A percentile compares a stretch with the other conserved stretches of the same genome.
phyloP scores from a whole-genome alignment of 2,329 filamentous ascomycete genomes.

The Aspergillus fumigatus region DNA sequence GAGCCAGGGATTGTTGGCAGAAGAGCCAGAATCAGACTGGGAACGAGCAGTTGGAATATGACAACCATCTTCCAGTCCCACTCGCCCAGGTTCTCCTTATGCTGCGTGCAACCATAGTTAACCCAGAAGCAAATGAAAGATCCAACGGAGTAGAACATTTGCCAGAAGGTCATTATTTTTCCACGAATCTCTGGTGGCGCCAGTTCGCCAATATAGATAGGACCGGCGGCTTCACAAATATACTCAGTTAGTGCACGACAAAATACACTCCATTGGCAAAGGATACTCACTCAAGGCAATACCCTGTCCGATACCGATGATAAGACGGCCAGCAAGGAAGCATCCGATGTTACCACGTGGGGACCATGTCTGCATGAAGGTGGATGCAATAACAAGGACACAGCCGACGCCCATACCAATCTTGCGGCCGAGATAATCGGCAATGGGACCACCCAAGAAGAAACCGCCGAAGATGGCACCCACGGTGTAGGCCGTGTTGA shows the following conservation, averaged over 20 bases:
- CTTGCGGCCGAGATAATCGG: conserved; percentile 59
- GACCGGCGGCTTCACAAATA: conserved; percentile 51
- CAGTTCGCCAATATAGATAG: conserved; percentile 68
- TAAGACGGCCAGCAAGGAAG: conserved; percentile 64
- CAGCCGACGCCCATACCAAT: conserved; percentile 63
- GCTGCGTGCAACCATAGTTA: conserved; percentile 58
- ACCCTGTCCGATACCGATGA: conserved; percentile 67
- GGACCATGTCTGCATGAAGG: conserved; percentile 64
- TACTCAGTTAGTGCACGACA: not conserved
- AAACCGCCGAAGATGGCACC: conserved; percentile 66
- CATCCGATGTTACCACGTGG: conserved; percentile 57
- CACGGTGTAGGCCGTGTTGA: conserved; percentile 68
- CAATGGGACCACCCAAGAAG: conserved; percentile 62
- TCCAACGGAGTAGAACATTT: conserved; percentile 63
- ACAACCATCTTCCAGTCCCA: conserved; percentile 73
- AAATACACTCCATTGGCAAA: not conserved
- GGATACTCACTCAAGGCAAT: conserved; percentile 54
- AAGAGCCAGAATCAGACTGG: conserved; percentile 56
- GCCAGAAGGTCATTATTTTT: conserved; percentile 66
- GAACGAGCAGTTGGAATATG: conserved; percentile 68
- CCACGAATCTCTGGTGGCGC: conserved; percentile 61
- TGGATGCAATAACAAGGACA: conserved; percentile 61
- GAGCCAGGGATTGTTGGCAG: conserved; percentile 65
- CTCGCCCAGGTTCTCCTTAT: conserved; percentile 55
- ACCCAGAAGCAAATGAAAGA: conserved; percentile 64